Evolutionary conservation across 768 basidiomycete genomes (phyloP), one percentile per base, ranked within the genome.

Genomic region (Xerocomellus amylosporus): DNA sequence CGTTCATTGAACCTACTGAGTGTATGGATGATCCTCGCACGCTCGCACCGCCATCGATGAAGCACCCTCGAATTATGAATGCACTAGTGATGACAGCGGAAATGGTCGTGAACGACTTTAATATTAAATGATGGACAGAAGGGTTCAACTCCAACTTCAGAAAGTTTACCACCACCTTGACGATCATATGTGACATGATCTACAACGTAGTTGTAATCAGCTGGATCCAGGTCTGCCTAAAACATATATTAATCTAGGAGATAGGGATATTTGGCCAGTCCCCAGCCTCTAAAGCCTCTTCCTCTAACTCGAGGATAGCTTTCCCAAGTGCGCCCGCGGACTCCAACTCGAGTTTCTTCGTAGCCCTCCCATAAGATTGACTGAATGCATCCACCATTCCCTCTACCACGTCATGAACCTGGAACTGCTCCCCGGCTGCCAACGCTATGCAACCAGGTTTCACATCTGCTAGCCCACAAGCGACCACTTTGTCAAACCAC

Each of bases 401-500:
- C 8, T 73, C 69, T 31, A 87, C 75, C 64, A 87, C 85, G 5
- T 72, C 75, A 45, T 72, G 69, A 8, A 89, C 74, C 19, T 69
- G 62, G 14, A 82, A 56, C 19, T 64, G 46, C 48, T 71, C 66
- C 14, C 71, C 72, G n/a, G 68, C 69, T 22, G 76, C 81, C 40
- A 68, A 66, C 54, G 78, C 81, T 46, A 91, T 79, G 49, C 81
- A 88, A 0, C 84, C 87, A 1, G 94, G 92, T 50, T 75, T 81
- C 38, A 98, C 93, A 54, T 90, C 88, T 10, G 77, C 79, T 45
- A 98, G 75, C 4, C 97, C 97, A 70, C 97, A 99, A 2, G 96
- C 97, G 5, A 96, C 84, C 47, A 98, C 80, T 53, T 81, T 75
- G 63, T 88, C 77, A 66, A 99, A 98, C 96, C 96, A 98, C 22